Conservation (phyloP, 192 early-diverging fungal genomes). For the Geranomyces variabilis region DNA sequence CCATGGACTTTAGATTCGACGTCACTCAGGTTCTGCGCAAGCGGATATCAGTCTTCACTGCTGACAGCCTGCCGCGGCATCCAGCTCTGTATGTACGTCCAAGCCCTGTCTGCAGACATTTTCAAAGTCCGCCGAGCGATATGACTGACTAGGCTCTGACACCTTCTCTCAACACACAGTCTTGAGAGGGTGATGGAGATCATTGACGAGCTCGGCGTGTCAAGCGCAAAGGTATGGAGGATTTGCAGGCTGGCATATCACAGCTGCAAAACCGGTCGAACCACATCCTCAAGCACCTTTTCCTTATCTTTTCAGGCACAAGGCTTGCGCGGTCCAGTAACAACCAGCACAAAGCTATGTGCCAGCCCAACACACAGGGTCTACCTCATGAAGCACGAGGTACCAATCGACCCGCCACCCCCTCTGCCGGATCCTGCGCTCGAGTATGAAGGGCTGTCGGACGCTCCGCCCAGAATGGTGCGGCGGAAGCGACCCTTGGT, state of each 20-base stretch:
- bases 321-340: slow-evolving; percentile 45
- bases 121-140: neutral
- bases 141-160: neutral
- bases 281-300: no score
- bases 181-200: slow-evolving; percentile 33
- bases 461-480: no score
- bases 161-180: slow-evolving; percentile 8
- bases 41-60: slow-evolving; percentile 32
- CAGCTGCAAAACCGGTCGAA: no score
- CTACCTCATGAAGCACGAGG: slow-evolving; percentile 43
- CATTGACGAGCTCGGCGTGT: slow-evolving; percentile 40
- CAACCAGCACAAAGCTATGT: slow-evolving; percentile 40
- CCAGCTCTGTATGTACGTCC: slow-evolving; percentile 22
- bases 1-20: slow-evolving; percentile 37
- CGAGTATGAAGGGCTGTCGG: no score
- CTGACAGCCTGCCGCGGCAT: slow-evolving; percentile 26
- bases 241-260: neutral
- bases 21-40: slow-evolving; percentile 30
- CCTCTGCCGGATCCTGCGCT: neutral
- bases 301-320: slow-evolving; percentile 39
- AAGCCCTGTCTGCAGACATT: neutral
- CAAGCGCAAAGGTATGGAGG: slow-evolving; percentile 38
- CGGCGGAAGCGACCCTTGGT: slow-evolving; percentile 13
- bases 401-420: no score
- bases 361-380: slow-evolving; percentile 43